These are phyloP conservation scores for Pezicula radicicola DNA, from an alignment of 2,329 filamentous ascomycete species.

Conservation along the genomic window DNA sequence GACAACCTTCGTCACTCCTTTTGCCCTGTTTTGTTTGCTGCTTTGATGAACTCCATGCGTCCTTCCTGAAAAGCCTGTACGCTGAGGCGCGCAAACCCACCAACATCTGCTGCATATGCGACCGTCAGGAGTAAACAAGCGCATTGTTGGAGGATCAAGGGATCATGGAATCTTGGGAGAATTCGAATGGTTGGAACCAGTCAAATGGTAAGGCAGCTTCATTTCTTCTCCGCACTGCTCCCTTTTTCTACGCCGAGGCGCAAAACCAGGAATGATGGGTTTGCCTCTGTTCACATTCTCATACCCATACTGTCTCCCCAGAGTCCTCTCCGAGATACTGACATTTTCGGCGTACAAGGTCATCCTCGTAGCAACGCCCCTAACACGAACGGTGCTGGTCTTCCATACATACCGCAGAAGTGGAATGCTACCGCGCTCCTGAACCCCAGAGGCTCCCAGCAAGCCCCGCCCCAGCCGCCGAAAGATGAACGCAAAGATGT, in stretches of 20 bases:
- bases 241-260: not conserved
- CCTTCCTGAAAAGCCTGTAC: no score
- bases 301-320: no score
- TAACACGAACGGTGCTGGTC: slow-evolving; percentile 16
- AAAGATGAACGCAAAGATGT: not conserved
- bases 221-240: slow-evolving; percentile 4
- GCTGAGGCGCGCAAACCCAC: no score
- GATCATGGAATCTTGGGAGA: slow-evolving; percentile 32
- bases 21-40: slow-evolving; percentile 54
- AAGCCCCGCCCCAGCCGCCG: slow-evolving; percentile 9
- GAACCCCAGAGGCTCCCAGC: slow-evolving; percentile 35
- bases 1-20: slow-evolving; percentile 45
- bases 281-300: no score
- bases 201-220: slow-evolving; percentile 27
- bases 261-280: not conserved
- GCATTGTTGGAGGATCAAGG: slow-evolving; percentile 11
- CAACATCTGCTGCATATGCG: slow-evolving; percentile 19
- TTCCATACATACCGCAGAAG: slow-evolving; percentile 5
- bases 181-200: slow-evolving; percentile 31
- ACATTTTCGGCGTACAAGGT: slow-evolving; percentile 17
- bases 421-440: slow-evolving; percentile 41
- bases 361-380: slow-evolving; percentile 21
- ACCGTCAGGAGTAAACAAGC: slow-evolving; percentile 9
- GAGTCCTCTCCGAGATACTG: slow-evolving; percentile 6
- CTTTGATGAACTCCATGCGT: slow-evolving; percentile 47